Base-by-base conservation (phyloP, 106 monocot species). In the Phalaenopsis equestris region DNA sequence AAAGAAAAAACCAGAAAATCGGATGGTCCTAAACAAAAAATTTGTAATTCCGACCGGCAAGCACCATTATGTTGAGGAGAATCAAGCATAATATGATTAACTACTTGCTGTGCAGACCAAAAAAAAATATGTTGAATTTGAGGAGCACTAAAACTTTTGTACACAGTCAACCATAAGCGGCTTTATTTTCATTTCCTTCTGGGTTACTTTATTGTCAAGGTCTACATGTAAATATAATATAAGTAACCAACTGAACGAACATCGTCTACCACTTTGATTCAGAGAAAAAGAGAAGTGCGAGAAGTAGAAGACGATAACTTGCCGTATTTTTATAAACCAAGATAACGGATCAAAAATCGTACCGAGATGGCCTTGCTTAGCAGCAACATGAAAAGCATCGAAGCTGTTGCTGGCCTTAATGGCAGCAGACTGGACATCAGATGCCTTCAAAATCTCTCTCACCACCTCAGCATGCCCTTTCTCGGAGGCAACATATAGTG, bases 401-500 rank as follows among this genome's bases (percentile, higher is more conserved):
- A 83, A 90, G 76, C 85, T 79, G 47, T 87, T 90, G 57, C 76
- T 82, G 11, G 90, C 90, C 79, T 87, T 90, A 47, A 90, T 65
- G 19, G 78, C 82, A 58, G 90, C 90, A 7, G 85, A 81, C 4
- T 85, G 75, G 49, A 79, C 68, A 67, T 90, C 85, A 0, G 78
- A 90, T 64, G 61, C 57, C 70, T 77, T 76, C 76, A 90, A 45
- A n/a, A 90, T 79, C 81, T 85, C 87, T 0, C 42, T 23, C 38
- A 87, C 90, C 46, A 87, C 72, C 47, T 56, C 84, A 7, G 72
- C 78, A 78, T 81, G 75, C 38, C 90, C 90, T 12, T 75, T 83
- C 80, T 90, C 90, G 5, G 90, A 80, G 7, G 90, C 90, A 6
- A 90, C 87, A 81, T 87, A 90, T 23, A 90, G 77, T 2, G 87